Conservation (phyloP, 2,329 filamentous ascomycete genomes). For the Fusarium virguliforme region DNA sequence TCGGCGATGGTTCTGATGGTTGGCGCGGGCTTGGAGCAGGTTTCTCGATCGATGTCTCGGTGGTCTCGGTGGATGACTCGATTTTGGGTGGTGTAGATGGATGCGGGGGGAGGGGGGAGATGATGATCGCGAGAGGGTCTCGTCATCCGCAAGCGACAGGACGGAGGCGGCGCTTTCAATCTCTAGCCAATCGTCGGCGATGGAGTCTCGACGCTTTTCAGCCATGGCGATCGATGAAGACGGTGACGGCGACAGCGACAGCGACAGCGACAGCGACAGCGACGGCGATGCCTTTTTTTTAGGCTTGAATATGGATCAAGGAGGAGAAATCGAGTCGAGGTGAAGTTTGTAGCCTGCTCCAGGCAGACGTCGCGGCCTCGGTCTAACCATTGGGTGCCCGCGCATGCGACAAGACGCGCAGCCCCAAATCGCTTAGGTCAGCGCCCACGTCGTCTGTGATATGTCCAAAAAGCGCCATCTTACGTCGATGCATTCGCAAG, state of each 20-base stretch:
- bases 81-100: background rate
- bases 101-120: constrained; percentile 20
- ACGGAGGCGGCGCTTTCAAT: constrained; percentile 41
- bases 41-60: background rate
- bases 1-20: background rate
- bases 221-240: constrained; percentile 30
- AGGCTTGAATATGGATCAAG: background rate
- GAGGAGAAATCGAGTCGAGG: background rate
- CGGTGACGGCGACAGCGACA: background rate
- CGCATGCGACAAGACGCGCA: background rate
- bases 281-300: no score
- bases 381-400: constrained; percentile 2
- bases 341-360: constrained; percentile 8
- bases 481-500: constrained; percentile 6
- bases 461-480: background rate
- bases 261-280: rapidly evolving
- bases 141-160: constrained; percentile 35
- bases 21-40: background rate
- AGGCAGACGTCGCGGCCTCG: constrained; percentile 33
- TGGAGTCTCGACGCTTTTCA: constrained; percentile 11
- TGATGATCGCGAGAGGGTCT: constrained; percentile 14
- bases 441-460: background rate
- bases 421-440: constrained; percentile 5
- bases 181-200: constrained; percentile 47
- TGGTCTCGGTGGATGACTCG: background rate